phyloP scores from a whole-genome alignment of 257 asterid species.

The Solanum chaucha region DNA sequence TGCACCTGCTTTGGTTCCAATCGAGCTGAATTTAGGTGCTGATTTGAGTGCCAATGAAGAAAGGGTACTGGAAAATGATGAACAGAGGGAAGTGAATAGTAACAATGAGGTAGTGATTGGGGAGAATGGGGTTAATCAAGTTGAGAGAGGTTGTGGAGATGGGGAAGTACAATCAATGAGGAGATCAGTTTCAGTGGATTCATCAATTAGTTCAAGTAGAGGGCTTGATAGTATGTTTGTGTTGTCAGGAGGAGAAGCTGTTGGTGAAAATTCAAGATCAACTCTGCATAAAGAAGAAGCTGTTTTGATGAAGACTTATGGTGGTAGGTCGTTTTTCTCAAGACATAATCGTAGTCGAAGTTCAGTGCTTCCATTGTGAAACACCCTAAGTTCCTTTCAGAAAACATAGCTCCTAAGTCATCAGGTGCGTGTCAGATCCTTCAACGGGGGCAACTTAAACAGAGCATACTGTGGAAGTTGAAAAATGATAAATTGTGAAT shows the following conservation, averaged over 20 bases:
- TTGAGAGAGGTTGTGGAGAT: not conserved
- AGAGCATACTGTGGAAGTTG: no score
- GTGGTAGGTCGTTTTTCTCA: conserved; percentile 12
- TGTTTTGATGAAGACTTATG: conserved; percentile 18
- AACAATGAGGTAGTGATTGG: not conserved
- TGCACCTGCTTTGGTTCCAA: not conserved
- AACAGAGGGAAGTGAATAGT: not conserved
- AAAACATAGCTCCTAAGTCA: not conserved
- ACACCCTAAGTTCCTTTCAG: not conserved
- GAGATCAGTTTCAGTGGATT: conserved; percentile 19
- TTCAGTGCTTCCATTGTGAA: conserved; percentile 5
- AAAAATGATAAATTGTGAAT: not conserved
- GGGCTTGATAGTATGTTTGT: not conserved
- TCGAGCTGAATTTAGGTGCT: not conserved
- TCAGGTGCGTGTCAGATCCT: not conserved
- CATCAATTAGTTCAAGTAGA: not conserved
- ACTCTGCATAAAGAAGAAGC: not conserved
- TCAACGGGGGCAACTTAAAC: no score
- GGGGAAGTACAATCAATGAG: not conserved
- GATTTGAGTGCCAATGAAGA: not conserved
- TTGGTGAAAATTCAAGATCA: not conserved
- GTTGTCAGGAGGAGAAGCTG: not conserved
- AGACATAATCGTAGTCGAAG: conserved; percentile 8
- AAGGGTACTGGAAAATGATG: not conserved
- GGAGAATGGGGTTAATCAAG: not conserved